phyloP scores from a whole-genome alignment of 768 basidiomycete species.

The Dioszegia crocea region DNA sequence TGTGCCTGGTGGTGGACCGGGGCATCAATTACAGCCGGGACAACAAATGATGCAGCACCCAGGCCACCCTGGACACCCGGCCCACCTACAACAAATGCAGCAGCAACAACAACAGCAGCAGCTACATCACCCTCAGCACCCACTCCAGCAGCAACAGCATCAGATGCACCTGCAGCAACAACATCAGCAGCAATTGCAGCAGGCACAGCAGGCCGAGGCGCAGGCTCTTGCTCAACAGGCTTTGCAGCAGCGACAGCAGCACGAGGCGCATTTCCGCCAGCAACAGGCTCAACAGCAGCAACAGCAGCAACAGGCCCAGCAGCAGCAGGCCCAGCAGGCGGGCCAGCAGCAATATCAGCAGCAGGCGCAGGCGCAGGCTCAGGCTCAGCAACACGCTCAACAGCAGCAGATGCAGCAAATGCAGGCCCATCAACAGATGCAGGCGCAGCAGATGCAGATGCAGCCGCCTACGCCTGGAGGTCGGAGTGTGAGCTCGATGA shows the following conservation, averaged over 20 bases:
- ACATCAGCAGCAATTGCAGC: conserved; percentile 13
- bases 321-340: conserved; percentile 12
- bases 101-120: conserved; percentile 9
- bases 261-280: neutral
- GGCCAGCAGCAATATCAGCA: conserved; percentile 10
- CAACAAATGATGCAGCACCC: conserved; percentile 4
- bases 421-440: conserved; percentile 9
- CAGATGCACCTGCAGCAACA: conserved; percentile 14
- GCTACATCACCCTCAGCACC: neutral
- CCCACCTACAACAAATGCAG: conserved; percentile 7
- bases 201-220: conserved; percentile 14
- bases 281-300: conserved; percentile 11
- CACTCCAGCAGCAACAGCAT: conserved; percentile 1
- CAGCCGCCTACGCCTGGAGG: conserved; percentile 17
- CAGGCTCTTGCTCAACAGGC: neutral
- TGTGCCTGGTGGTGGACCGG: neutral
- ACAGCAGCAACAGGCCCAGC: conserved; percentile 18
- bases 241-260: conserved; percentile 6
- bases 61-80: neutral
- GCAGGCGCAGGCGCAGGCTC: neutral
- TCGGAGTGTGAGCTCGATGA: conserved; percentile 15
- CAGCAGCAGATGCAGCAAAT: conserved; percentile 12
- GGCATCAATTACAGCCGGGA: conserved; percentile 2
- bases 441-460: conserved; percentile 6
- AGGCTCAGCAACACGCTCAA: conserved; percentile 9